Percentiles rank a stretch among this genome's conserved stretches.
phyloP scores from a whole-genome alignment of 441 rosid genomes.

The Gossypium davidsonii region DNA sequence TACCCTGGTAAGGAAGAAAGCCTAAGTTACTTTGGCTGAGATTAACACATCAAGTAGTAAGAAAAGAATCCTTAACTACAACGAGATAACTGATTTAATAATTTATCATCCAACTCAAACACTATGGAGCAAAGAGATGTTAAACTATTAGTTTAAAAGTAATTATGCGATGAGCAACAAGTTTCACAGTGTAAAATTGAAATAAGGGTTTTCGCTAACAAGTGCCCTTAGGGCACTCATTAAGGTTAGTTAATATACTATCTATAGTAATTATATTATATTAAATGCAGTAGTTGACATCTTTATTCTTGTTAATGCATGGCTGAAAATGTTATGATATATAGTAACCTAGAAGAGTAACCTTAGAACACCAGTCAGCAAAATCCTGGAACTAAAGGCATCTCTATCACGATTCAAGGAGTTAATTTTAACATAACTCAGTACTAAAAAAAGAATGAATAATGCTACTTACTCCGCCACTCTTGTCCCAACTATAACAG shows the following conservation, averaged over 20 bases:
- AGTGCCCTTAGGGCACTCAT: not conserved
- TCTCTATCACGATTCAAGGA: not conserved
- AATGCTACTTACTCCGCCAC: not conserved
- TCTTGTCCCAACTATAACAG: not conserved
- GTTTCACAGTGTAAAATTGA: not conserved
- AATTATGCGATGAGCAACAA: not conserved
- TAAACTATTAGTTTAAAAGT: not conserved
- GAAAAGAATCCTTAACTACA: not conserved
- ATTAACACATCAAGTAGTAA: not conserved
- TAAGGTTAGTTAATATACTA: not conserved
- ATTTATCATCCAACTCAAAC: not conserved
- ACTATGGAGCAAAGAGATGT: not conserved
- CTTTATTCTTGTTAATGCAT: not conserved
- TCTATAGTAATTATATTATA: not conserved
- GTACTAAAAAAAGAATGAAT: not conserved
- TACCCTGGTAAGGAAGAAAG: slow-evolving; percentile 44
- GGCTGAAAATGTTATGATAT: not conserved
- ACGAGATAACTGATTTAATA: not conserved
- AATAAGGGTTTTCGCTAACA: not conserved
- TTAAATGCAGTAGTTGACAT: not conserved
- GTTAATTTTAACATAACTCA: not conserved
- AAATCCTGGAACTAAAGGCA: not conserved
- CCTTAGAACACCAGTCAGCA: not conserved
- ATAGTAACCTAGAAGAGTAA: not conserved
- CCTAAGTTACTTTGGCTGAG: not conserved